These are phyloP conservation scores for Apiospora sp. DNA, from an alignment of 2,329 filamentous ascomycete genomes.

Conservation along the genomic window DNA sequence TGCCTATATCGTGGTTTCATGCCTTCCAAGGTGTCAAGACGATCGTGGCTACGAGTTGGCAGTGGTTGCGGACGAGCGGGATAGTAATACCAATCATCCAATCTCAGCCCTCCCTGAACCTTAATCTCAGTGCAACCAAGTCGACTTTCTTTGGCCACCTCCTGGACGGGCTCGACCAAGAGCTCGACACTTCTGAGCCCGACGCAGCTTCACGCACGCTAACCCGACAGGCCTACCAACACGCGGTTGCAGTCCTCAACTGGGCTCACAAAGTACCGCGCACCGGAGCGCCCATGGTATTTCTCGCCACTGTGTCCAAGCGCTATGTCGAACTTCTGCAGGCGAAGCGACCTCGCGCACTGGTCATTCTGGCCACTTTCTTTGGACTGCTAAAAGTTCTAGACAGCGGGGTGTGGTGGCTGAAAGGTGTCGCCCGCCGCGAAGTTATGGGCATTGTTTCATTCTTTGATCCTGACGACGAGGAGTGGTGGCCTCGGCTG, in stretches of 20 bases:
- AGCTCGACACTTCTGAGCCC: constrained; percentile 49
- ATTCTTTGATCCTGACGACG: constrained; percentile 64
- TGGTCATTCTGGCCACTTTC: constrained; percentile 71
- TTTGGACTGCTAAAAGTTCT: constrained; percentile 70
- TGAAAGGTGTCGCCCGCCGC: constrained; percentile 69
- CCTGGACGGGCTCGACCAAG: constrained; percentile 64
- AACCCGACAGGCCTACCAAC: constrained; percentile 65
- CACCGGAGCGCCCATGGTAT: constrained; percentile 65
- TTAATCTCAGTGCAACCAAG: constrained; percentile 62
- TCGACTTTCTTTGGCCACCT: constrained; percentile 68
- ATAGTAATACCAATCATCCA: constrained; percentile 69
- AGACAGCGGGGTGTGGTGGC: constrained; percentile 70
- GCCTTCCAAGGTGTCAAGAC: constrained; percentile 73
- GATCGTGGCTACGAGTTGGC: constrained; percentile 70
- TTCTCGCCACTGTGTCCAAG: constrained; percentile 70
- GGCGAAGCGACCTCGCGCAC: constrained; percentile 65
- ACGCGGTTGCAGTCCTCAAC: constrained; percentile 71
- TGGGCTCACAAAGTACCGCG: constrained; percentile 70
- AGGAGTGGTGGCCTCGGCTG: constrained; percentile 66
- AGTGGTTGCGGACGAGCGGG: constrained; percentile 65
- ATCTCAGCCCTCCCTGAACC: constrained; percentile 67
- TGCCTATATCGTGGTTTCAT: constrained; percentile 72
- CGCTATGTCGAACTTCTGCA: constrained; percentile 68
- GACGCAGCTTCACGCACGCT: constrained; percentile 33
- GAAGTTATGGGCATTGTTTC: constrained; percentile 71